These are phyloP conservation scores for Aspergillus persii DNA, from an alignment of 2,329 filamentous ascomycete genomes.

Conservation along the genomic window DNA sequence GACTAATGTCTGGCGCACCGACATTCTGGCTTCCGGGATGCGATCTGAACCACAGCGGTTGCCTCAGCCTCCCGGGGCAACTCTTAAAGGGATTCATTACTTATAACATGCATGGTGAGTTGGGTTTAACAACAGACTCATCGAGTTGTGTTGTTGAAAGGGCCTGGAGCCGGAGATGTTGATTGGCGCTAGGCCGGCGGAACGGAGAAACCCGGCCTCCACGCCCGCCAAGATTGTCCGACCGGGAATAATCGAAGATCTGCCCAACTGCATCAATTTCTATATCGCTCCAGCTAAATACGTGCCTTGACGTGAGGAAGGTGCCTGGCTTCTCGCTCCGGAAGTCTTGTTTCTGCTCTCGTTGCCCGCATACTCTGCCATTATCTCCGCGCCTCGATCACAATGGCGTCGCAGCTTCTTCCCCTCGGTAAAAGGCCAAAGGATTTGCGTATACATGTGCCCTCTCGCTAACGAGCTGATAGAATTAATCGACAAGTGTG, in stretches of 20 bases:
- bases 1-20: background rate
- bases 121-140: background rate
- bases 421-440: slow-evolving; percentile 58
- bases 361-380: background rate
- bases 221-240: slow-evolving; percentile 19
- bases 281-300: slow-evolving; percentile 13
- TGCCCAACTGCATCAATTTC: slow-evolving; percentile 19
- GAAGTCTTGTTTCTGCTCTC: background rate
- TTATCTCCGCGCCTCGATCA: slow-evolving; percentile 10
- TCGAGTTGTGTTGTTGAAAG: background rate
- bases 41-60: background rate
- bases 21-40: background rate
- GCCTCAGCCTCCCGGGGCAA: background rate
- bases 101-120: background rate
- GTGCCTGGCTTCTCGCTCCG: background rate
- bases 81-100: background rate
- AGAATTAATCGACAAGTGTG: slow-evolving; percentile 99
- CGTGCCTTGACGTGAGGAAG: background rate
- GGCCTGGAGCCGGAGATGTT: background rate
- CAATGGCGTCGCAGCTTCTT: slow-evolving; percentile 71
- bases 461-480: slow-evolving; percentile 22
- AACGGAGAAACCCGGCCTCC: slow-evolving; percentile 21
- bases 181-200: slow-evolving; percentile 14
- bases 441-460: slow-evolving; percentile 5
- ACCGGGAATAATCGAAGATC: slow-evolving; percentile 19